Base-by-base conservation (phyloP, 805 yeast species). In the Sugiyamaella boreocaroliniensis region DNA sequence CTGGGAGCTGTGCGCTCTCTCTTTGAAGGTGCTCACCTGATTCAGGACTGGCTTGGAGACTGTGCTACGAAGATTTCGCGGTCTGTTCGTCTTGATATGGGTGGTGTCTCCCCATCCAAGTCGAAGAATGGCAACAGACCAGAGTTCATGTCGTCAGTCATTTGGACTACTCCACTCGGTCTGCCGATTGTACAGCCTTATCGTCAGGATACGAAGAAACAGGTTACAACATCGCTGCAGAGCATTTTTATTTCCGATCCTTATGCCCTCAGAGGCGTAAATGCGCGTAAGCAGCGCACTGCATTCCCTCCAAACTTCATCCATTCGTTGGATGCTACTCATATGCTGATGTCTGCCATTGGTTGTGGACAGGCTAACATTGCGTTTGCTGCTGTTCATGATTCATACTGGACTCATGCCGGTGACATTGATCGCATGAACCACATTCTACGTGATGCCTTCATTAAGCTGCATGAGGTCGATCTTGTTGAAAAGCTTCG, bases 351-450 rank as follows among this genome's bases (percentile, higher is more conserved):
- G 74, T 85, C 96, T 8, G 95, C 97, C 0, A 74, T 80, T 48
- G 81, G 81, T 20, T 89, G 97, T 68, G 81, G 85, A 4, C 76
- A 82, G 43, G 65, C 66, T 1, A 81, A 79, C 0, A 69, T 93
- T 48, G 74, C 81, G 11, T 92, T 93, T 75, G 97, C 98, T 0
- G 82, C 98, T 0, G 99, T 92, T 20, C 99, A 92, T 69, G 99
- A 92, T 67, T 92, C 98, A 0, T 92, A 87, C 68, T 92, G 99
- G 99, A 89, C 98, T 0, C 98, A 93, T 66, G 97, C 99, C 1
- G 72, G 80, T 48, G 92, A 87, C 66, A 82, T 92, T 43, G 83
- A 82, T 55, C 65, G 64, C 2, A 83, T 92, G 93, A 88, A 83
- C 68, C 63, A 61, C 12, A 71, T 78, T 45, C 72, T 93, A 58